These are phyloP conservation scores for Lipomyces japonicus DNA, from an alignment of 805 yeast genomes.

Conservation along the genomic window DNA sequence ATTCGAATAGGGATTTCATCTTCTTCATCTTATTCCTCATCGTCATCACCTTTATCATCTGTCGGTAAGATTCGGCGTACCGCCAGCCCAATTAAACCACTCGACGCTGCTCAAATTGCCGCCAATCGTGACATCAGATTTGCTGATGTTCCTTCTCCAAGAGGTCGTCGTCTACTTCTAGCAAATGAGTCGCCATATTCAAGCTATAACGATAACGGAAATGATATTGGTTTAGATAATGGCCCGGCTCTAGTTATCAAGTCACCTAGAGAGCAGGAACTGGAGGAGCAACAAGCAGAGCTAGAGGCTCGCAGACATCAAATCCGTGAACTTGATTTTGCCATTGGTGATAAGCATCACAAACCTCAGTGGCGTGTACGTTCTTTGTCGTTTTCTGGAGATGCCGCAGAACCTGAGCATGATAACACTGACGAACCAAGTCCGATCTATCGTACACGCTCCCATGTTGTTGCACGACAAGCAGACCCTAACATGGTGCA, in stretches of 20 bases:
- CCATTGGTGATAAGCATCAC: slow-evolving; percentile 1
- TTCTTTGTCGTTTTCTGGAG: slow-evolving; percentile 2
- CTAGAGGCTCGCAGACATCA: slow-evolving; percentile 31
- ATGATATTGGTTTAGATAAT: slow-evolving; percentile 44
- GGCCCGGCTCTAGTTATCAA: slow-evolving; percentile 76
- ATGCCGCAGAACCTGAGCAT: background rate
- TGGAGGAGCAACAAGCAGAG: slow-evolving; percentile 28
- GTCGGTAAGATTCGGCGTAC: background rate
- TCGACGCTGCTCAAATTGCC: background rate
- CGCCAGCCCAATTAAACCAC: background rate
- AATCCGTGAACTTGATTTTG: slow-evolving; percentile 25
- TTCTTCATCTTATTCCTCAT: too few relatives aligned
- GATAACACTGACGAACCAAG: background rate
- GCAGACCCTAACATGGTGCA: background rate
- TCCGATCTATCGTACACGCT: slow-evolving; percentile 1
- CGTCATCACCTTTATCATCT: background rate
- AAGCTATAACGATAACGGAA: slow-evolving; percentile 26
- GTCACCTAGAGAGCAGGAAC: slow-evolving; percentile 62
- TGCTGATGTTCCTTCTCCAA: slow-evolving; percentile 55
- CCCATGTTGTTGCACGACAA: slow-evolving; percentile 1
- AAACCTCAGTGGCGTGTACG: slow-evolving; percentile 2
- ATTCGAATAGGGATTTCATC: background rate
- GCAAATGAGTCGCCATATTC: slow-evolving; percentile 75
- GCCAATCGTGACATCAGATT: slow-evolving; percentile 47
- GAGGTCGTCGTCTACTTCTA: slow-evolving; percentile 54